Evolutionary conservation across 495 filamentous ascomycete species (phyloP).

Genomic region (Apodospora peruviana): DNA sequence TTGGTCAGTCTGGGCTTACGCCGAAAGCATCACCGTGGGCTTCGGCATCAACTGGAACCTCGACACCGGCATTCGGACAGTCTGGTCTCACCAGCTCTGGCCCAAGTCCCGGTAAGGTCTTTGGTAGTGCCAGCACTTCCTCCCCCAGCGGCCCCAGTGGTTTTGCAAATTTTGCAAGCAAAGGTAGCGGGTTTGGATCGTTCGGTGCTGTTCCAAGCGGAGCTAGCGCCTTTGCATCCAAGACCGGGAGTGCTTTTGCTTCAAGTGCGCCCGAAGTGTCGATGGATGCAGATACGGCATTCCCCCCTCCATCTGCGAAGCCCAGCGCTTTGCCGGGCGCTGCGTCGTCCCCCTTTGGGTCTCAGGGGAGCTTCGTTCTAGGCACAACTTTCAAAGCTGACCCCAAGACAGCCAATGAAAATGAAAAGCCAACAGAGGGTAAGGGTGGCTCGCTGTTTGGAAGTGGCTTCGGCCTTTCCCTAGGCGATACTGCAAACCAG

Average conservation of each 20-base stretch:
- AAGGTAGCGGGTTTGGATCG: constrained; percentile 49
- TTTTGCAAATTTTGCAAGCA: constrained; percentile 56
- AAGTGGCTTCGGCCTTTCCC: constrained; percentile 46
- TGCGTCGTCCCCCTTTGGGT: no score
- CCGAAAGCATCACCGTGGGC: constrained; percentile 38
- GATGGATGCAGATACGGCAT: constrained; percentile 37
- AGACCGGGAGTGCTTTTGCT: constrained; percentile 34
- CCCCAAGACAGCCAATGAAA: constrained; percentile 51
- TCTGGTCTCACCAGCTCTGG: constrained; percentile 23
- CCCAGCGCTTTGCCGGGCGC: no score
- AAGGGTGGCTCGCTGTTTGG: constrained; percentile 49
- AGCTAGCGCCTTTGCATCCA: constrained; percentile 46
- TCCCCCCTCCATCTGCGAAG: constrained; percentile 29
- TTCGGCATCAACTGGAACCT: constrained; percentile 19
- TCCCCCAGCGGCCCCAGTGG: constrained; percentile 31
- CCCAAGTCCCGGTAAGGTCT: constrained; percentile 18
- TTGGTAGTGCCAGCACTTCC: constrained; percentile 25
- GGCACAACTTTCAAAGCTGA: constrained; percentile 79
- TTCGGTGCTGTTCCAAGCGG: constrained; percentile 31
- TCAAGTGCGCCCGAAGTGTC: constrained; percentile 30
- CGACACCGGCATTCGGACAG: constrained; percentile 36
- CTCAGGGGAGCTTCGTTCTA: constrained; percentile 58
- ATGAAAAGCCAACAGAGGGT: constrained; percentile 45
- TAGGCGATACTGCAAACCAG: constrained; percentile 41
- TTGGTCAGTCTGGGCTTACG: constrained; percentile 45